These are phyloP conservation scores for Saussurea involucrata DNA, from an alignment of 129 eudicot species.

Conservation along the genomic window DNA sequence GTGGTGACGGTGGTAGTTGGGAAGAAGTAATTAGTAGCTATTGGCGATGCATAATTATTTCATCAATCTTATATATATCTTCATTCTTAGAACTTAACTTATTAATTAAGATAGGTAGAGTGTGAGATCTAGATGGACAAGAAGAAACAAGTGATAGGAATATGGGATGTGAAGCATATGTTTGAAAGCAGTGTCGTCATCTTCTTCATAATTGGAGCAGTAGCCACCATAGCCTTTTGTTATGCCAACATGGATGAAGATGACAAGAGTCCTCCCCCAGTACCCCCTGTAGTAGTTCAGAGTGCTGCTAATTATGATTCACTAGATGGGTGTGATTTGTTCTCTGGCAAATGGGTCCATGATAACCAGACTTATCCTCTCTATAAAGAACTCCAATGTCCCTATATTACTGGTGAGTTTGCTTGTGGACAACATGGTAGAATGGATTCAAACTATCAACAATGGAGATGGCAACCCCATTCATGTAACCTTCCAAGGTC, in stretches of 20 bases:
- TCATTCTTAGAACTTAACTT: background rate
- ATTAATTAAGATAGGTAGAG: background rate
- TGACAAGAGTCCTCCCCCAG: background rate
- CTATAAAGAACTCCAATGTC: conserved; percentile 48
- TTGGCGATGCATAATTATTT: background rate
- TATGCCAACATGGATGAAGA: conserved; percentile 12
- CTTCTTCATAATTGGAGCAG: conserved; percentile 24
- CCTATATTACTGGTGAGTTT: conserved; percentile 52
- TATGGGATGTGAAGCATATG: conserved; percentile 29
- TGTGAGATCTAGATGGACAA: conserved; percentile 22
- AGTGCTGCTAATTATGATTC: background rate
- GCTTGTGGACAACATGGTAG: conserved; percentile 57
- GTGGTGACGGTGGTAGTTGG: background rate
- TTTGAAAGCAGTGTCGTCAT: conserved; percentile 26
- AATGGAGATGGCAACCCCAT: conserved; percentile 78
- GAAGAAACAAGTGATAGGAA: conserved; percentile 14
- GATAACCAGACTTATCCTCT: conserved; percentile 55
- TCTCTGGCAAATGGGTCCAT: conserved; percentile 61
- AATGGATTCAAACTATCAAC: conserved; percentile 40
- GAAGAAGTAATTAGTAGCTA: background rate
- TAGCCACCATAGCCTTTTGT: conserved; percentile 22
- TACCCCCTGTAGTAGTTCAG: background rate
- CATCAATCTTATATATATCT: background rate
- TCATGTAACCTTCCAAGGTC: conserved; percentile 62
- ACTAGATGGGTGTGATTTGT: conserved; percentile 45